Conservation (phyloP, 257 asterid genomes). For the Orobanche coerulescens region DNA sequence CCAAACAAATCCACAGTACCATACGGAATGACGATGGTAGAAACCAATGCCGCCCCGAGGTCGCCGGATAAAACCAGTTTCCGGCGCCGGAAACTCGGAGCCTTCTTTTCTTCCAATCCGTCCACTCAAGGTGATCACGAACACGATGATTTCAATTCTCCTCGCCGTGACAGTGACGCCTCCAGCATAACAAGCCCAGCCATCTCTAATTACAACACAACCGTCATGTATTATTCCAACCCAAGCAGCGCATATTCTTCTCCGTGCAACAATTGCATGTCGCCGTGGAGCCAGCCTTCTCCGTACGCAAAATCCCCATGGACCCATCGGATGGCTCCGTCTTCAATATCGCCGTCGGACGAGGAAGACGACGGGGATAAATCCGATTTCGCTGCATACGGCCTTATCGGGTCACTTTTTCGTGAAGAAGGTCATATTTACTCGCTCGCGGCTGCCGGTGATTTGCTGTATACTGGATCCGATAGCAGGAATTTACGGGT, state of each 20-base stretch:
- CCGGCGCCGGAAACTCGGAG: constrained; percentile 41
- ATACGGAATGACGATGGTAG: constrained; percentile 27
- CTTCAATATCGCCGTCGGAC: not conserved
- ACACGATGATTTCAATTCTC: constrained; percentile 6
- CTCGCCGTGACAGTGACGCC: constrained; percentile 36
- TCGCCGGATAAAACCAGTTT: constrained; percentile 27
- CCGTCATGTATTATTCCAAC: constrained; percentile 23
- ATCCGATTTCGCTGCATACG: not conserved
- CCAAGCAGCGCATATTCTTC: constrained; percentile 46
- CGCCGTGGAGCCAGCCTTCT: constrained; percentile 76
- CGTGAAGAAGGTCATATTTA: constrained; percentile 73
- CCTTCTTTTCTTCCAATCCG: constrained; percentile 38
- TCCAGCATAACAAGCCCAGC: constrained; percentile 19
- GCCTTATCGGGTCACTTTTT: constrained; percentile 53
- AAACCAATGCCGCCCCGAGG: constrained; percentile 9
- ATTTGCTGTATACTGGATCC: constrained; percentile 69
- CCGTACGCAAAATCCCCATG: constrained; percentile 75
- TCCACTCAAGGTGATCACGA: constrained; percentile 18
- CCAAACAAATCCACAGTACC: no score
- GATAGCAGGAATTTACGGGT: constrained; percentile 76
- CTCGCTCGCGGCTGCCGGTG: constrained; percentile 57
- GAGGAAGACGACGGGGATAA: not conserved
- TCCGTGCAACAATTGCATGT: constrained; percentile 39
- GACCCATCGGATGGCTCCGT: constrained; percentile 35
- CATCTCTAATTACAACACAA: constrained; percentile 15